These are phyloP conservation scores for Gossypium schwendimanii DNA, from an alignment of 441 rosid species.

Conservation along the genomic window DNA sequence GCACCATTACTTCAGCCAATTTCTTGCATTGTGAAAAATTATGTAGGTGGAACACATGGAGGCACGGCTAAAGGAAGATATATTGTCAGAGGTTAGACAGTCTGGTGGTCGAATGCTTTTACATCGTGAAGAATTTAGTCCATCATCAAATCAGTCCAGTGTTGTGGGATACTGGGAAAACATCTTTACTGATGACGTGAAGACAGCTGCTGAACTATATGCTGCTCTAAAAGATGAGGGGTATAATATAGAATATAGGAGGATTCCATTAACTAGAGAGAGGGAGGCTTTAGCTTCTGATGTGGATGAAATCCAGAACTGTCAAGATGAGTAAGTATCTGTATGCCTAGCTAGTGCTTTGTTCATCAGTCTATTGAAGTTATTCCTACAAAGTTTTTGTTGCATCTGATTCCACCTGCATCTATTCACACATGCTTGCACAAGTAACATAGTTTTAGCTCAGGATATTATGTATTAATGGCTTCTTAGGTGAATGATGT, in stretches of 20 bases:
- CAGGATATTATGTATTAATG: neutral
- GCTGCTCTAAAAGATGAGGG: constrained; percentile 68
- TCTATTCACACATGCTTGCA: neutral
- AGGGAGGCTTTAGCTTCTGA: constrained; percentile 89
- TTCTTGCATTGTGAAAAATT: constrained; percentile 8
- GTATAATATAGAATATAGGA: constrained; percentile 59
- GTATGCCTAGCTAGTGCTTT: neutral
- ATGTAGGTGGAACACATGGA: constrained; percentile 89
- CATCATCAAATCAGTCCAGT: constrained; percentile 65
- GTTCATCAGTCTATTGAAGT: neutral
- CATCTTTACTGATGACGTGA: constrained; percentile 74
- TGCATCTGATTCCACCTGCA: neutral
- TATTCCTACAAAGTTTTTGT: neutral
- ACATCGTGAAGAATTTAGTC: constrained; percentile 88
- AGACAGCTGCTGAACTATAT: constrained; percentile 90
- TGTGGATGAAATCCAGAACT: constrained; percentile 76
- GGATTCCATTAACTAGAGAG: constrained; percentile 94
- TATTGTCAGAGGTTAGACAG: constrained; percentile 61
- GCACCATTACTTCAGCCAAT: constrained; percentile 12
- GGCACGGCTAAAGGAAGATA: constrained; percentile 84
- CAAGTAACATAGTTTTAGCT: neutral
- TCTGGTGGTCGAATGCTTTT: constrained; percentile 89
- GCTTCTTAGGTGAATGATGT: neutral
- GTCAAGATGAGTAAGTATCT: constrained; percentile 65
- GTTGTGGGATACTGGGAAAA: constrained; percentile 96